Evolutionary conservation across 352 stramenopile species (phyloP).

Genomic region (Pythium vanterpoolii): DNA sequence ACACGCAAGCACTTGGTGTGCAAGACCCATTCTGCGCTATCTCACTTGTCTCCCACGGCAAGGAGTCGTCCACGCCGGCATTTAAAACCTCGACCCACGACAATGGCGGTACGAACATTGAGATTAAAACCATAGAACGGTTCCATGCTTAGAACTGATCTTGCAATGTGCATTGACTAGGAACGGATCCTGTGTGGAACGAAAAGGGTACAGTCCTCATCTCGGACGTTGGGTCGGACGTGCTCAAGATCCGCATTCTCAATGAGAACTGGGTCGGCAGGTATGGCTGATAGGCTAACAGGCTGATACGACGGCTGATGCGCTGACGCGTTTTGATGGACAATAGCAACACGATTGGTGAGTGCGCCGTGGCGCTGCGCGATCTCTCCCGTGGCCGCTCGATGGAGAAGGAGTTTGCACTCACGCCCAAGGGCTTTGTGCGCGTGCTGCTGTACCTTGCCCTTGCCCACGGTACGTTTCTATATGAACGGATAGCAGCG

Average conservation of each 20-base stretch:
- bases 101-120: slow-evolving; percentile 42
- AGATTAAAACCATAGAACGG: not conserved
- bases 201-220: slow-evolving; percentile 72
- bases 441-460: slow-evolving; percentile 71
- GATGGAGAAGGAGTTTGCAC: slow-evolving; percentile 78
- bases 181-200: slow-evolving; percentile 65
- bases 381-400: slow-evolving; percentile 69
- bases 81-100: slow-evolving; percentile 78
- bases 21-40: slow-evolving; percentile 74
- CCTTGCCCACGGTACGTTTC: slow-evolving; percentile 48
- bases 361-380: slow-evolving; percentile 61
- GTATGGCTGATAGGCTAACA: not conserved
- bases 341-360: slow-evolving; percentile 60
- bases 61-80: slow-evolving; percentile 42
- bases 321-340: not conserved
- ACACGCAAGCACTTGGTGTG: slow-evolving; percentile 63
- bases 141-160: not conserved
- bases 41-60: slow-evolving; percentile 51
- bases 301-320: too few relatives aligned
- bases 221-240: slow-evolving; percentile 56
- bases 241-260: slow-evolving; percentile 66
- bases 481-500: not conserved
- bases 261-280: slow-evolving; percentile 84
- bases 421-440: slow-evolving; percentile 66
- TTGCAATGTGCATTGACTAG: slow-evolving; percentile 21